A percentile compares a stretch with the other conserved stretches of the same genome.
Evolutionary conservation across 2,329 filamentous ascomycete genomes (phyloP).

Genomic region (Xylaria sp.): DNA sequence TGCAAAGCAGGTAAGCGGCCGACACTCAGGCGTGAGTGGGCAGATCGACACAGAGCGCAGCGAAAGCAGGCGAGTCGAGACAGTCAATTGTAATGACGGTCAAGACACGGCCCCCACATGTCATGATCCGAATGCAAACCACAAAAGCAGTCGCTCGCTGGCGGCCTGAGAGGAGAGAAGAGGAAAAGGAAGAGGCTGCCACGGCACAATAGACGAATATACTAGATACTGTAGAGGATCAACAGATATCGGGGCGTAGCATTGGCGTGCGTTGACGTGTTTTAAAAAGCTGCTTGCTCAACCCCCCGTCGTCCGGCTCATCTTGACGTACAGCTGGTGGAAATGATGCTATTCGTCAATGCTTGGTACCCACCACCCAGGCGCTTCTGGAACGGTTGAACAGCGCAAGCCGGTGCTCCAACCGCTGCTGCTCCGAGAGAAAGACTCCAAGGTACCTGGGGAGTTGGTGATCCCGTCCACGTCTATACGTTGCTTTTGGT

Average conservation of each 20-base stretch:
- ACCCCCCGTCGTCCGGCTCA: constrained; percentile 11
- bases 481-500: constrained; percentile 30
- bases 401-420: constrained; percentile 1
- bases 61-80: background rate
- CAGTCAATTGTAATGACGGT: background rate
- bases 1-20: constrained; percentile 30
- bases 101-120: constrained; percentile 6
- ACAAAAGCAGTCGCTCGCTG: background rate
- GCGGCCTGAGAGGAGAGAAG: background rate
- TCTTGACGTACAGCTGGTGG: constrained; percentile 15
- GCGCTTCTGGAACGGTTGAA: constrained; percentile 28
- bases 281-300: constrained; percentile 21
- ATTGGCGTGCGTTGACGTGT: constrained; percentile 27
- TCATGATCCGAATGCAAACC: background rate
- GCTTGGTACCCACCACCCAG: constrained; percentile 29
- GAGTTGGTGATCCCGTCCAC: constrained; percentile 24
- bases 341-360: constrained; percentile 35
- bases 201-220: background rate
- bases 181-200: background rate
- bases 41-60: background rate
- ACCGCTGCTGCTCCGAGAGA: background rate
- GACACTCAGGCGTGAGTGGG: constrained; percentile 7
- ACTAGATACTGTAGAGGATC: constrained; percentile 3
- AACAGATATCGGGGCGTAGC: constrained; percentile 23
- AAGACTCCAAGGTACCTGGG: constrained; percentile 12